Percentiles rank a stretch among this genome's conserved stretches.
Evolutionary conservation across 176 grass and related monocot species (phyloP).

Genomic region (Melocanna baccifera): DNA sequence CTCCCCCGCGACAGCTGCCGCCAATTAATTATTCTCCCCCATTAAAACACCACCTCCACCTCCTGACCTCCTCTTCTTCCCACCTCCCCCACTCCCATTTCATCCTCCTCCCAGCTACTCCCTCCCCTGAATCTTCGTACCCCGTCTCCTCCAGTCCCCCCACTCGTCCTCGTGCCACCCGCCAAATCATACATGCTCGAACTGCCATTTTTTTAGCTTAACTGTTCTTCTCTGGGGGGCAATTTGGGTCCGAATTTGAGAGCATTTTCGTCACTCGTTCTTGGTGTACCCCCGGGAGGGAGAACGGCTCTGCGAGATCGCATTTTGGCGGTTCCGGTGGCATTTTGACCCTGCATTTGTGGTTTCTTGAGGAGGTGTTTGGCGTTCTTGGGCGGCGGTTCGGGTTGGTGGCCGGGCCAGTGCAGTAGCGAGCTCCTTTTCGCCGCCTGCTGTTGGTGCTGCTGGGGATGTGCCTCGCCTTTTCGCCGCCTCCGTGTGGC

Average conservation of each 20-base stretch:
- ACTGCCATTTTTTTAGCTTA: background rate
- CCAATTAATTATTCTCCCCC: slow-evolving; percentile 51
- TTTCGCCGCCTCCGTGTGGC: slow-evolving; percentile 45
- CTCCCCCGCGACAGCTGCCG: slow-evolving; percentile 51
- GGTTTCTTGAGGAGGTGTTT: background rate
- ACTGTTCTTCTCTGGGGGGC: background rate
- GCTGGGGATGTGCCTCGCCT: slow-evolving; percentile 45
- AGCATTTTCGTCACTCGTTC: background rate
- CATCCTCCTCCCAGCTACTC: background rate
- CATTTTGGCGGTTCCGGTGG: background rate
- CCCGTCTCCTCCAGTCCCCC: background rate
- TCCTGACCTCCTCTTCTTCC: background rate
- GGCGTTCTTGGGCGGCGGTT: background rate
- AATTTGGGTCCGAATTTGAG: background rate
- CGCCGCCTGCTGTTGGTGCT: slow-evolving; percentile 26
- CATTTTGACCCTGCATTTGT: slow-evolving; percentile 20
- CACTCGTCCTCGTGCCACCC: slow-evolving; percentile 34
- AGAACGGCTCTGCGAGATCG: background rate
- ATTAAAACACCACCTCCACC: slow-evolving; percentile 44
- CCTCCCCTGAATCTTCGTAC: slow-evolving; percentile 30
- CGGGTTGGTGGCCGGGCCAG: slow-evolving; percentile 15
- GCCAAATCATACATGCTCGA: background rate
- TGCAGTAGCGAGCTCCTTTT: background rate
- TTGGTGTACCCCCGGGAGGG: background rate
- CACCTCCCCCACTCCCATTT: background rate